Base-by-base conservation (phyloP, 2,329 filamentous ascomycete genomes). In the Stylonectria norvegica region DNA sequence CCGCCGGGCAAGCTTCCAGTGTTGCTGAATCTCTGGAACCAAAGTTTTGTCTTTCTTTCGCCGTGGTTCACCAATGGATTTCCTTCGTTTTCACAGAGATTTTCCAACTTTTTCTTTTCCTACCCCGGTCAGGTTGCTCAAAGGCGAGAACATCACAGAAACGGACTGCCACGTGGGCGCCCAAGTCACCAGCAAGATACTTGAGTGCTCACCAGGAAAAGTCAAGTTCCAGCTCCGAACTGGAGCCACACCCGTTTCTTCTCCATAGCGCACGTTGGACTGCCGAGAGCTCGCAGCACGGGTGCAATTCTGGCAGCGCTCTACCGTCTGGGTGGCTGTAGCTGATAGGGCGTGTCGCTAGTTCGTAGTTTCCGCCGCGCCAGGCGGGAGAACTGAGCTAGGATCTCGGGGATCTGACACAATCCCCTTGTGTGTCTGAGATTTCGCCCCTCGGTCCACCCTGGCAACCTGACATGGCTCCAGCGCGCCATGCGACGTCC, bases 331-430 rank as follows among this genome's bases (percentile, higher is more conserved):
- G 36, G 27, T 33, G 27, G 12, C 19, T 39, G 35, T 32, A 45
- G 30, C 8, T 18, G 35, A 25, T 11, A 34, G 43, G 39, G 43
- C 20, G 43, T 45, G 35, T 23, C 23, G 20, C 15, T 30, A 39
- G 17, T 18, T 29, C 18, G 5, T 18, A 23, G 25, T 20, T 34
- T 12, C 7, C 22, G 7, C 7, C 9, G 14, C 34, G 20, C 22
- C 30, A 38, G 32, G 34, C 38, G 20, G 34, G 41, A 32, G 30
- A 32, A 23, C 19, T 25, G 38, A 42, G 33, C 36, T 17, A 23
- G 33, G 22, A 54, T 51, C 45, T 50, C 38, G 46, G 42, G 45
- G 45, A 56, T 53, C 52, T 54, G 46, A 49, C 44, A 49, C 48
- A 38, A 41, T 47, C 46, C 41, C 49, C 47, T 43, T 48, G 34